phyloP scores from a whole-genome alignment of 495 filamentous ascomycete genomes.

The Penicillium dipodomyicola region DNA sequence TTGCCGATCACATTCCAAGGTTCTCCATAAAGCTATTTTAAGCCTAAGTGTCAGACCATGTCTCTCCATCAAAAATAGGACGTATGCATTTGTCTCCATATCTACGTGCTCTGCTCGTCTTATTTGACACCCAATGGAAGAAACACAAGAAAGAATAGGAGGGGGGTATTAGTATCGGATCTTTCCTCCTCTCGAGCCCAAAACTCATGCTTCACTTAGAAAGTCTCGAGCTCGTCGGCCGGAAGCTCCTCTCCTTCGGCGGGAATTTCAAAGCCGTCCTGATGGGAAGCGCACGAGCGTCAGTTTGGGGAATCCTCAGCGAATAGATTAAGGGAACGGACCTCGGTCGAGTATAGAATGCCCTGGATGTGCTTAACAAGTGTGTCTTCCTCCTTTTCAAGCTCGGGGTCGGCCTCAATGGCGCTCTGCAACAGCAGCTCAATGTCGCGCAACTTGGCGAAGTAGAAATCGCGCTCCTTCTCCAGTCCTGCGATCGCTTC shows the following conservation, averaged over 20 bases:
- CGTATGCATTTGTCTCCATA: constrained; percentile 17
- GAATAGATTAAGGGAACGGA: constrained; percentile 32
- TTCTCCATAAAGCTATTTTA: constrained; percentile 7
- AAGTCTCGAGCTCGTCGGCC: constrained; percentile 51
- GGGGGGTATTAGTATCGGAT: constrained; percentile 28
- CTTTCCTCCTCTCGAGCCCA: constrained; percentile 13
- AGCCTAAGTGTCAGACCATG: constrained; percentile 5
- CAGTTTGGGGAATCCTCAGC: constrained; percentile 2
- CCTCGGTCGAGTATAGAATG: constrained; percentile 96
- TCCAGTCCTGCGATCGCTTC: constrained; percentile 83
- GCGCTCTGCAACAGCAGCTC: constrained; percentile 89
- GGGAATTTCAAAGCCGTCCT: constrained; percentile 57
- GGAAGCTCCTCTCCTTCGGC: constrained; percentile 36
- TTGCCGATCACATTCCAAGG: constrained; percentile 8
- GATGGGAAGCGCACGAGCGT: constrained; percentile 12
- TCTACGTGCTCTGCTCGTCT: constrained; percentile 20
- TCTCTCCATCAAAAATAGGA: neutral
- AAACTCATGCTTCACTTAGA: constrained; percentile 29
- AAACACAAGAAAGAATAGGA: constrained; percentile 12
- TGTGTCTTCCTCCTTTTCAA: constrained; percentile 89
- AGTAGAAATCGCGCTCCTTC: constrained; percentile 97
- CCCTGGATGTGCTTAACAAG: constrained; percentile 91
- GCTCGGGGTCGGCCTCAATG: constrained; percentile 82
- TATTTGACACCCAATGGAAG: constrained; percentile 9
- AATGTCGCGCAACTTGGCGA: constrained; percentile 95